Evolutionary conservation across 306 rosid genomes (phyloP).

Genomic region (Vicia villosa): DNA sequence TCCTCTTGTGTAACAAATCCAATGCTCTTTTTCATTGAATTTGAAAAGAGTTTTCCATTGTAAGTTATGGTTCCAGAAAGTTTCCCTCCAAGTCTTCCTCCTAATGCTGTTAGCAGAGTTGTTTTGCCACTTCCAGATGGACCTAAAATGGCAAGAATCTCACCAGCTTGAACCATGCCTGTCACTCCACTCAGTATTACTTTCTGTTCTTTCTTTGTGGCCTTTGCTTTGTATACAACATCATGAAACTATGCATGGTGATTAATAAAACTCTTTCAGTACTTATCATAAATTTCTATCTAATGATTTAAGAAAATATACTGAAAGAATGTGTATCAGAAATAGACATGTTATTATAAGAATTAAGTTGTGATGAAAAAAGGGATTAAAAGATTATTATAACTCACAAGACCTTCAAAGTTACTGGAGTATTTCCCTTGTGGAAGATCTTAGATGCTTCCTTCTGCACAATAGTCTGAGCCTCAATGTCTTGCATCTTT

Average conservation of each 20-base stretch:
- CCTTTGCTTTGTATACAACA: slow-evolving; percentile 51
- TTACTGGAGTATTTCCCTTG: slow-evolving; percentile 44
- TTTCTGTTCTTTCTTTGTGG: slow-evolving; percentile 35
- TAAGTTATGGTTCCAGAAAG: slow-evolving; percentile 46
- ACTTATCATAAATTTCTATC: too few relatives aligned
- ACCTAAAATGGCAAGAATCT: slow-evolving; percentile 75
- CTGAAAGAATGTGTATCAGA: too few relatives aligned
- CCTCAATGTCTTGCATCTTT: slow-evolving; percentile 54
- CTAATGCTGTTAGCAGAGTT: slow-evolving; percentile 65
- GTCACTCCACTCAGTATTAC: slow-evolving; percentile 54
- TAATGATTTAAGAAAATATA: too few relatives aligned
- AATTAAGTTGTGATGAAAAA: not conserved
- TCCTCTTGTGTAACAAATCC: slow-evolving; percentile 87
- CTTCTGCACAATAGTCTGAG: slow-evolving; percentile 21
- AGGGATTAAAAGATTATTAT: not conserved
- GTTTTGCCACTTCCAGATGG: slow-evolving; percentile 92
- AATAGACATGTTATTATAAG: too few relatives aligned
- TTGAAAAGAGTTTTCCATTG: slow-evolving; percentile 49
- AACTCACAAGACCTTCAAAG: slow-evolving; percentile 47
- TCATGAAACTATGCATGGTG: slow-evolving; percentile 46
- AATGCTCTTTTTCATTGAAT: slow-evolving; percentile 50
- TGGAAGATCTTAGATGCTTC: slow-evolving; percentile 31
- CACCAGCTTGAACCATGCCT: slow-evolving; percentile 64
- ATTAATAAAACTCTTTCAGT: too few relatives aligned
- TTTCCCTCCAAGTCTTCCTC: slow-evolving; percentile 54